Percentiles rank a stretch among this genome's conserved stretches.
phyloP scores from a whole-genome alignment of 805 yeast species.

The Isabelozyma gotoi region DNA sequence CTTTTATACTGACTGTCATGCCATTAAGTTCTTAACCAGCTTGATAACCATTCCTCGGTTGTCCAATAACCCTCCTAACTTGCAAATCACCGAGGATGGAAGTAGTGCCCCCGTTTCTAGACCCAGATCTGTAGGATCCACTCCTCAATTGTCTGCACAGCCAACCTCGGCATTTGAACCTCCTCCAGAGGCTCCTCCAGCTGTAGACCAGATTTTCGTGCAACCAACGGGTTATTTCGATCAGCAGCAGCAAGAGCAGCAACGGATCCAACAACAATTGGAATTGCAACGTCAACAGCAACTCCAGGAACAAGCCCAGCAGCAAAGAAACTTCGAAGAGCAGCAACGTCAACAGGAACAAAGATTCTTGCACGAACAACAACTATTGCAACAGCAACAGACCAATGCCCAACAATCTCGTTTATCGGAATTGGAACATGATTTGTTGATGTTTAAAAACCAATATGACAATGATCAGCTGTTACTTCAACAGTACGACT shows the following conservation, averaged over 20 bases:
- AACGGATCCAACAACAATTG: conserved; percentile 56
- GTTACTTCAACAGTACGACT: conserved; percentile 83
- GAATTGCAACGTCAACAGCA: conserved; percentile 66
- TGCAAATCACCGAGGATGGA: conserved; percentile 47
- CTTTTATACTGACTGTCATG: conserved; percentile 87
- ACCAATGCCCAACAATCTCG: conserved; percentile 76
- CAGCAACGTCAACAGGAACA: conserved; percentile 71
- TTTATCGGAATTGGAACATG: conserved; percentile 80
- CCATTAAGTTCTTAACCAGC: conserved; percentile 76
- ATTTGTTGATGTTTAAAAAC: conserved; percentile 67
- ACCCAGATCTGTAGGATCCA: conserved; percentile 26
- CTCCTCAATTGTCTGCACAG: conserved; percentile 46
- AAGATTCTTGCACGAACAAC: conserved; percentile 70
- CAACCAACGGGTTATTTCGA: conserved; percentile 58
- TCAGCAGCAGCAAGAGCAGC: conserved; percentile 61
- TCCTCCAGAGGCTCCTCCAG: conserved; percentile 35
- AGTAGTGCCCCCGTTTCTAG: conserved; percentile 27
- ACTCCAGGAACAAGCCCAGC: conserved; percentile 65
- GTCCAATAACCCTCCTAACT: conserved; percentile 58
- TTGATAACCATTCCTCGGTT: conserved; percentile 78
- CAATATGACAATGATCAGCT: conserved; percentile 86
- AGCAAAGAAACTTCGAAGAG: conserved; percentile 71
- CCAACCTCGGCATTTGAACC: conserved; percentile 34
- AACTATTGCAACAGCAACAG: conserved; percentile 61
- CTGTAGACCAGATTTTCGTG: conserved; percentile 33